Conservation (phyloP, 768 basidiomycete species). For the Leucosporidium creatinivorum region DNA sequence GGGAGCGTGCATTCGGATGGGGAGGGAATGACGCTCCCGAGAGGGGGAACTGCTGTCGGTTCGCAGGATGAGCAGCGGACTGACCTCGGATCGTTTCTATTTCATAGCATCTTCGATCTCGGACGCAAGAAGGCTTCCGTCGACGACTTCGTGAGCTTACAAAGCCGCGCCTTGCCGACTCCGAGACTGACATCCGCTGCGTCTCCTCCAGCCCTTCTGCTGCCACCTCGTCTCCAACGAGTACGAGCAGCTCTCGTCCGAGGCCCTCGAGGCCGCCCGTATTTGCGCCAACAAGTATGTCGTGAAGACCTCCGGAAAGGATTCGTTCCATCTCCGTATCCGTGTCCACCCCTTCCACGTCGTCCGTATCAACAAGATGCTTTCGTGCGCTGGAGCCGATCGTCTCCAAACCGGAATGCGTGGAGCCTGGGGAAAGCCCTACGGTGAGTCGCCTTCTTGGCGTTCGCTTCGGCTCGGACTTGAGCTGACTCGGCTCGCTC, state of each 20-base stretch:
- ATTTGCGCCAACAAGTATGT: constrained; percentile 99
- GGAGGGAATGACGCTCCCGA: too few relatives aligned
- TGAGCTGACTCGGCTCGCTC: too few relatives aligned
- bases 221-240: constrained; percentile 94
- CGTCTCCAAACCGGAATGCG: constrained; percentile 97
- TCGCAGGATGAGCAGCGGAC: too few relatives aligned
- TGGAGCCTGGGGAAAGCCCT: constrained; percentile 96
- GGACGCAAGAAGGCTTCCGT: constrained; percentile 93
- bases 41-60: too few relatives aligned
- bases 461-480: too few relatives aligned
- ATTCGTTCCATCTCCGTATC: constrained; percentile 96
- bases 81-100: too few relatives aligned
- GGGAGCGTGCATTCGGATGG: too few relatives aligned
- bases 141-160: constrained; percentile 65
- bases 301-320: constrained; percentile 92
- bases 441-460: too few relatives aligned
- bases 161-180: neutral
- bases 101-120: constrained; percentile 59
- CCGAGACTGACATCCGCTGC: neutral
- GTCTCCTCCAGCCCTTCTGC: constrained; percentile 28
- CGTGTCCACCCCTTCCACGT: constrained; percentile 98
- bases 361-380: constrained; percentile 99
- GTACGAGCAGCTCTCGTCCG: constrained; percentile 91
- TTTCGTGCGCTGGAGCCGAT: constrained; percentile 97
- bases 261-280: constrained; percentile 95